Evolutionary conservation across 2,329 filamentous ascomycete species (phyloP), one percentile per base, ranked within the genome.

Genomic region (Alternaria burnsii): DNA sequence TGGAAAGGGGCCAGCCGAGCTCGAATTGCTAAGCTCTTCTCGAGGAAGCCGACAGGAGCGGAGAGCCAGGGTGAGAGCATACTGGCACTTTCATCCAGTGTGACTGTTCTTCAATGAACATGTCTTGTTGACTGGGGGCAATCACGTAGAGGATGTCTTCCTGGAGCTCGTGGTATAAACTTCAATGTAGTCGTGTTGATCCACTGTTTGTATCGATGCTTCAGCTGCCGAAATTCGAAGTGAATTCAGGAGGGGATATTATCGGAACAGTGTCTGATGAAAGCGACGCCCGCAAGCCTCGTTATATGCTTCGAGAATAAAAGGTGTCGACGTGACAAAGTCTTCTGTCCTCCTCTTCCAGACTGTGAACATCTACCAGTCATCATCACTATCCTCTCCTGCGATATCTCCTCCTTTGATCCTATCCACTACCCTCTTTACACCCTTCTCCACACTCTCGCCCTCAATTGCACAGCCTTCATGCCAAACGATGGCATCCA

Each of bases 331-430:
- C 30, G 2, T n/a, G 20, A 50, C 11, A 24, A n/a, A 36, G 20
- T 36, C 20, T n/a, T 38, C 20, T 16, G 14, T 44, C 53, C 26
- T 40, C 30, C 36, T 46, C 46, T 43, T 51, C 4, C 28, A 12
- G 22, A 16, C 10, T 28, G 16, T 24, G 9, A n/a, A 14, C 20
- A 38, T 50, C 41, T 61, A 65, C 65, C 65, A 67, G 46, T 70
- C 69, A 24, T 59, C 66, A 55, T 68, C 63, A 16, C 63, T 68
- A 14, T 66, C 69, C 20, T 70, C 68, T 41, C 62, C 46, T 51
- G 67, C 68, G 38, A 75, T 51, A n/a, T 68, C 67, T 2, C 67
- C 69, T 16, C 68, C 71, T 46, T 71, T 68, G 36, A 75, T 67
- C 44, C 70, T 62, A 26, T 71, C 59, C 20, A 75, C 58, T 12